Base-by-base conservation (phyloP, 805 yeast species). In the Pichia gijzeniarum region DNA sequence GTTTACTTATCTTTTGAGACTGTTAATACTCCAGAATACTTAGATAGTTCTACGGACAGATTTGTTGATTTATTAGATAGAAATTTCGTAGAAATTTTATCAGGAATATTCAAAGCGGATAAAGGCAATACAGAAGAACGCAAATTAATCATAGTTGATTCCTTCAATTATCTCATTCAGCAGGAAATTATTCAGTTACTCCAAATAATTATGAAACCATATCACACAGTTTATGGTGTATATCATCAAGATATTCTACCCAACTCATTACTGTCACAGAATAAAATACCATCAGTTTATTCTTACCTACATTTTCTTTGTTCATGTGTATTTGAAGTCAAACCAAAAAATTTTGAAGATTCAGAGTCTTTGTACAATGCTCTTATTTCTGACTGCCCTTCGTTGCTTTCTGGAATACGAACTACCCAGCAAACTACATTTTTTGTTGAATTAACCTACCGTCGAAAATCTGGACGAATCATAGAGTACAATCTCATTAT, bases 381-480 rank as follows among this genome's bases (percentile, higher is more conserved):
- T 31, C 17, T 20, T 16, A 21, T 46, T 12, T 13, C 14, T 3
- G 37, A 37, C 38, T 45, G 48, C 3, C 45, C 48, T 20, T n/a
- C n/a, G 1, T 47, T 47, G 17, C 49, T 47, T 28, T 20, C 43
- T 14, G 43, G 41, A n/a, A 34, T 43, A 16, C 45, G 42, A 41
- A 5, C 37, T 6, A 38, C 41, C 3, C 42, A 42, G 37, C 42
- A 32, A 28, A 6, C 16, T 2, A 41, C 8, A 1, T 83, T 78
- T 61, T 64, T 64, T 32, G 58, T 82, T 3, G 68, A 67, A 3
- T 60, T 93, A 45, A 78, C 74, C 5, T 85, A 82, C 54, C 73
- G 93, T 47, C 73, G 97, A 44, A 85, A 85, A 57, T 85, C 95
- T 0, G 99, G 99, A 0, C 73, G 96, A 42, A 76, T 95, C 0